These are phyloP conservation scores for Emiliania huxleyi DNA, from an alignment of 78 protist species.

Conservation along the genomic window DNA sequence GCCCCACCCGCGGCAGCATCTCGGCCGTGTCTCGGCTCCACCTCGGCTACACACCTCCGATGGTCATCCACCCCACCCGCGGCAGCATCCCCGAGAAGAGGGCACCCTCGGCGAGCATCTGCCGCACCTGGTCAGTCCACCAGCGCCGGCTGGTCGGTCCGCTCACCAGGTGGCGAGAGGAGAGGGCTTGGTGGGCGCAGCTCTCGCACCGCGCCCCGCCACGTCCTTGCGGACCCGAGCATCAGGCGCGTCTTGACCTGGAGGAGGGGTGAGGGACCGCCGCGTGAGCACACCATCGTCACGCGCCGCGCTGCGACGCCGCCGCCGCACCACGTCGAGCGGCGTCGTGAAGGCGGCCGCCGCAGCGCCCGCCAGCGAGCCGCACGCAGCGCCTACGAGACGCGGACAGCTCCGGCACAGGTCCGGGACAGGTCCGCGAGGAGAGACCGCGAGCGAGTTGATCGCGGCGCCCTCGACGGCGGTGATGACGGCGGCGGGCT, in stretches of 20 bases:
- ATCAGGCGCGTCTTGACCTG: slow-evolving; percentile 68
- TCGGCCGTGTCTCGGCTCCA: too few species aligned
- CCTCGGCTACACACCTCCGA: too few species aligned
- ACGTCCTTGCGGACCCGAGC: slow-evolving; percentile 12
- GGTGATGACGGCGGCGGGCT: neutral
- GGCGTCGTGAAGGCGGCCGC: slow-evolving; percentile 73
- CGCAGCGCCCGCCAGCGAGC: slow-evolving; percentile 44
- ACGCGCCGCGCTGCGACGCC: too few species aligned
- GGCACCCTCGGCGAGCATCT: neutral
- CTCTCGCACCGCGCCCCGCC: neutral
- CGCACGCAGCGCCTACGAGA: neutral
- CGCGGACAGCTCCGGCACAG: too few species aligned
- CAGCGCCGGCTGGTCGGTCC: too few species aligned
- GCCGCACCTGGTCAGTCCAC: too few species aligned
- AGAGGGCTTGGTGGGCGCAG: neutral
- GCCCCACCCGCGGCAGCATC: too few species aligned
- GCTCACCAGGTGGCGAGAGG: too few species aligned
- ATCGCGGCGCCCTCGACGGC: neutral
- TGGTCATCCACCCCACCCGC: neutral
- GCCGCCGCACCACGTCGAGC: slow-evolving; percentile 74
- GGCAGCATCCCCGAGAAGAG: slow-evolving; percentile 22
- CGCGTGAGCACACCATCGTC: too few species aligned
- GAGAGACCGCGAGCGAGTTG: slow-evolving; percentile 41
- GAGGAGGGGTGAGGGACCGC: too few species aligned
- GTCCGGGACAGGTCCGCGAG: too few species aligned